Conservation (phyloP, 1,284 basidiomycete genomes). For the Hypsizygus ulmarius region DNA sequence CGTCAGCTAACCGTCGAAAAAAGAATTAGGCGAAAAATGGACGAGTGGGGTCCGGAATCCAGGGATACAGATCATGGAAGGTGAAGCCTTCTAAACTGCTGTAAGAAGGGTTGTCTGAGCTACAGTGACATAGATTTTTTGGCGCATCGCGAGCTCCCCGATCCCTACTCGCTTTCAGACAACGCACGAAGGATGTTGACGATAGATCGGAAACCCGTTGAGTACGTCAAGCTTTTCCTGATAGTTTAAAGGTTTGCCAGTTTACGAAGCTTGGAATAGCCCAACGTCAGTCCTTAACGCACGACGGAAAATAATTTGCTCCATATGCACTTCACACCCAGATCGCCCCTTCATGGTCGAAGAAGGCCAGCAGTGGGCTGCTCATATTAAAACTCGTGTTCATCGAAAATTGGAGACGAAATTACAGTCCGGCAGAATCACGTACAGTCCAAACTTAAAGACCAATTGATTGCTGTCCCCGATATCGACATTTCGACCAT, state of each 20-base stretch:
- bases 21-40: constrained; percentile 64
- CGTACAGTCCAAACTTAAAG: neutral
- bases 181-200: constrained; percentile 51
- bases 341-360: constrained; percentile 75
- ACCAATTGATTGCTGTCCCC: neutral
- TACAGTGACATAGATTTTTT: constrained; percentile 57
- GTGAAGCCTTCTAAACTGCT: constrained; percentile 32
- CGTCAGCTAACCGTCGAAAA: neutral
- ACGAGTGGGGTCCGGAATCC: constrained; percentile 46
- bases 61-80: constrained; percentile 49
- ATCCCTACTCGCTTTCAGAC: constrained; percentile 58
- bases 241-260: neutral
- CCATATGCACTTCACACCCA: constrained; percentile 64
- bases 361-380: constrained; percentile 62
- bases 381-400: constrained; percentile 57
- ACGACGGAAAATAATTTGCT: constrained; percentile 62
- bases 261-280: constrained; percentile 30
- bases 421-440: neutral
- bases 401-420: constrained; percentile 48
- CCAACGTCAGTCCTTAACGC: constrained; percentile 57
- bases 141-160: constrained; percentile 45
- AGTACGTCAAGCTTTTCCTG: constrained; percentile 36
- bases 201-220: constrained; percentile 41
- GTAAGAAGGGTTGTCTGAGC: neutral
- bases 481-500: neutral